phyloP scores from a whole-genome alignment of 176 grass and related monocot genomes.

The Carex myosuroides region DNA sequence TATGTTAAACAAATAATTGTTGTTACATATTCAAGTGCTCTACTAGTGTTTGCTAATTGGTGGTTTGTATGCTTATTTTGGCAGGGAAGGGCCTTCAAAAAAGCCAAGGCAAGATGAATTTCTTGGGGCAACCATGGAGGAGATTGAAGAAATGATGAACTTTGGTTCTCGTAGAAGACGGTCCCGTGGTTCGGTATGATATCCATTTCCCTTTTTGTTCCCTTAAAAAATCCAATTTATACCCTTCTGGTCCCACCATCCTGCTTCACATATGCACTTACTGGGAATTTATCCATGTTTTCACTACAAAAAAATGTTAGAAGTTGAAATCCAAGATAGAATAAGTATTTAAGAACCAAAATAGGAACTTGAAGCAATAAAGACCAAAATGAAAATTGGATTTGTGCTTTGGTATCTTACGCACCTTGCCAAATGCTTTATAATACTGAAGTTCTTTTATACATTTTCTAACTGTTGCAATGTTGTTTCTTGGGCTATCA shows the following conservation, averaged over 20 bases:
- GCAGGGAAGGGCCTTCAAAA: conserved; percentile 46
- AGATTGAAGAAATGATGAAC: conserved; percentile 75
- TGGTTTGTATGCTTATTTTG: neutral
- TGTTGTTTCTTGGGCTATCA: conserved; percentile 24
- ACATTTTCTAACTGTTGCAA: neutral
- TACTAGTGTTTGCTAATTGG: neutral
- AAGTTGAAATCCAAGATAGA: neutral
- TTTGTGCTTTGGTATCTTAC: neutral
- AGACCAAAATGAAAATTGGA: neutral
- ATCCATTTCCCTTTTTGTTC: neutral
- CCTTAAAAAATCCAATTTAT: neutral
- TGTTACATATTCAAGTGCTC: neutral
- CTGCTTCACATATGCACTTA: neutral
- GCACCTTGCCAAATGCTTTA: neutral
- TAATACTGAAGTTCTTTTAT: neutral
- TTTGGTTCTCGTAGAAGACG: conserved; percentile 58
- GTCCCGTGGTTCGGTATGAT: conserved; percentile 43
- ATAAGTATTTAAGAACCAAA: neutral
- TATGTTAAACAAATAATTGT: neutral
- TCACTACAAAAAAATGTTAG: neutral
- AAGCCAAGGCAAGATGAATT: conserved; percentile 39
- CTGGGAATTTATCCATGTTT: neutral
- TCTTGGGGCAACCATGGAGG: conserved; percentile 59
- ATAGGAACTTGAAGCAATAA: neutral
- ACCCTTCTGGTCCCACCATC: neutral